Evolutionary conservation across 257 asterid genomes (phyloP).

Genomic region (Scutellaria baicalensis): DNA sequence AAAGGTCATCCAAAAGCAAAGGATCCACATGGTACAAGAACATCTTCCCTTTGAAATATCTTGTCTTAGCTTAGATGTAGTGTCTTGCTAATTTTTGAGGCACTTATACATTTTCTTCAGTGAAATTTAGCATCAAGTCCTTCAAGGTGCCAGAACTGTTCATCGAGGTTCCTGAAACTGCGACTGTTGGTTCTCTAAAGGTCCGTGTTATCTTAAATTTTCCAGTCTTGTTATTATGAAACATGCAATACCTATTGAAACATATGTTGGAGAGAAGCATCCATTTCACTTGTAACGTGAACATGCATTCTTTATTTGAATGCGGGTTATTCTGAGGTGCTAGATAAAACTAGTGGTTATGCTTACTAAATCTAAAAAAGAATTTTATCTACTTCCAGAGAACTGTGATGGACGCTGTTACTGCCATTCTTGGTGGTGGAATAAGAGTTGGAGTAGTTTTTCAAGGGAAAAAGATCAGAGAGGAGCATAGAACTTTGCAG

Average conservation of each 20-base stretch:
- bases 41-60: background rate
- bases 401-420: constrained; percentile 74
- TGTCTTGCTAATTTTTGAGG: constrained; percentile 5
- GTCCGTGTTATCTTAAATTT: constrained; percentile 31
- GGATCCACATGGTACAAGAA: constrained; percentile 53
- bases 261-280: background rate
- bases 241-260: background rate
- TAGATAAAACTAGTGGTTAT: background rate
- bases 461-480: constrained; percentile 69
- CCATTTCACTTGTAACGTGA: background rate
- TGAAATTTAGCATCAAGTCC: constrained; percentile 83
- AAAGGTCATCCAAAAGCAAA: constrained; percentile 36
- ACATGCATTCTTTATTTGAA: background rate
- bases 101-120: constrained; percentile 31
- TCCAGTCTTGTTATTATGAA: background rate
- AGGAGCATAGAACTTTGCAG: constrained; percentile 57
- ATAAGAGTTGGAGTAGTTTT: constrained; percentile 63
- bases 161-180: constrained; percentile 92
- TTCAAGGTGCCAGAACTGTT: constrained; percentile 94
- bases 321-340: background rate
- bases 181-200: constrained; percentile 88
- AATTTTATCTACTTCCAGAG: constrained; percentile 30
- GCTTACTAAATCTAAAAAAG: background rate
- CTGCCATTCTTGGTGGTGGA: constrained; percentile 55
- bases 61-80: background rate